A percentile compares a stretch with the other conserved stretches of the same genome.
Conservation (phyloP, 2,329 filamentous ascomycete genomes). For the Plectosphaerella sp. region DNA sequence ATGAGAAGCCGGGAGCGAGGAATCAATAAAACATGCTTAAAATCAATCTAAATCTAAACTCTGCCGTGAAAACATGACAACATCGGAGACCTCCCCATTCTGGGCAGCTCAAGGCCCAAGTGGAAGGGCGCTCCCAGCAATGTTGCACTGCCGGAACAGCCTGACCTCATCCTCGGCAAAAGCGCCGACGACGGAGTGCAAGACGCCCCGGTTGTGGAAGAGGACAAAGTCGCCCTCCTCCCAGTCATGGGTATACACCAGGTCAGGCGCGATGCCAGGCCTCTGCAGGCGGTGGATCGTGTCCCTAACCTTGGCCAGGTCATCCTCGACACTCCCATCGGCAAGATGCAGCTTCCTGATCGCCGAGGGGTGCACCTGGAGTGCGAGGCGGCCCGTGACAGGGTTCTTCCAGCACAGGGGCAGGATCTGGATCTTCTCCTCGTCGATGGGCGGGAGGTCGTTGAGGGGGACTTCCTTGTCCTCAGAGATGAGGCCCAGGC, state of each 20-base stretch:
- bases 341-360: slow-evolving; percentile 63
- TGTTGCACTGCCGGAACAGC: slow-evolving; percentile 74
- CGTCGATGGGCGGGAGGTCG: slow-evolving; percentile 62
- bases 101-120: slow-evolving; percentile 35
- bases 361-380: slow-evolving; percentile 72
- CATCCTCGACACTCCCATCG: slow-evolving; percentile 65
- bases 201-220: slow-evolving; percentile 72
- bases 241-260: slow-evolving; percentile 75
- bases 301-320: slow-evolving; percentile 61
- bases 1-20: too few relatives aligned
- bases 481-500: slow-evolving; percentile 67
- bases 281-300: slow-evolving; percentile 67
- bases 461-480: slow-evolving; percentile 54
- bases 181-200: slow-evolving; percentile 72
- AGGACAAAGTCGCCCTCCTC: slow-evolving; percentile 70
- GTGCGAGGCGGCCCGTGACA: slow-evolving; percentile 60
- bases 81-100: neutral
- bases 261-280: slow-evolving; percentile 63
- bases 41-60: too few relatives aligned
- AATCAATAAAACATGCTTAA: too few relatives aligned
- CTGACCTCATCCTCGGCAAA: slow-evolving; percentile 71
- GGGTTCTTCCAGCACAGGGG: slow-evolving; percentile 79
- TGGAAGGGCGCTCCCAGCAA: slow-evolving; percentile 60
- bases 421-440: slow-evolving; percentile 63
- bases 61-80: neutral